Evolutionary conservation across 164 flowering plant genomes (phyloP).

Genomic region (Vitis rupestris): DNA sequence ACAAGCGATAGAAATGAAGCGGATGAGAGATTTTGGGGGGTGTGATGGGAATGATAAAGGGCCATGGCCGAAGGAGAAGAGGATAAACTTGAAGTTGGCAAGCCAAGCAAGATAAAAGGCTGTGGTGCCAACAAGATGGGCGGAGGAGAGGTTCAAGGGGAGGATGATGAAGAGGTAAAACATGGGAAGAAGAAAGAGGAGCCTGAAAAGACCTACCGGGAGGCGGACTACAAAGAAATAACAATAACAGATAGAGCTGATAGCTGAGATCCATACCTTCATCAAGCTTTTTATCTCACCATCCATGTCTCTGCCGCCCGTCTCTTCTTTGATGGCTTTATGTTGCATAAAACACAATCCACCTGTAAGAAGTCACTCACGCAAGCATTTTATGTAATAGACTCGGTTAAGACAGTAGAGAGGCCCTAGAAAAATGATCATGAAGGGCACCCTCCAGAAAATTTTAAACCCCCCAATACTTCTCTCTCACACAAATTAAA

Average conservation of each 20-base stretch:
- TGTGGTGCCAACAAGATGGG: conserved; percentile 27
- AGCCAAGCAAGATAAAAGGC: conserved; percentile 44
- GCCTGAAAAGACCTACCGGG: conserved; percentile 26
- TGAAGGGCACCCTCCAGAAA: too few species aligned
- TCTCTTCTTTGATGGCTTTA: neutral
- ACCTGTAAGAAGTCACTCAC: too few species aligned
- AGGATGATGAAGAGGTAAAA: conserved; percentile 34
- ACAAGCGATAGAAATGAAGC: conserved; percentile 32
- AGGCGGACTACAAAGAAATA: conserved; percentile 20
- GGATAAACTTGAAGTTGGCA: conserved; percentile 44
- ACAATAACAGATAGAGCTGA: conserved; percentile 22
- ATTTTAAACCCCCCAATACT: too few species aligned
- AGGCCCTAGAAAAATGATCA: too few species aligned
- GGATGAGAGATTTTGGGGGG: conserved; percentile 17
- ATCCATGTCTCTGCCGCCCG: conserved; percentile 3
- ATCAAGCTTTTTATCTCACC: conserved; percentile 29
- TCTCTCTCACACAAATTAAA: too few species aligned
- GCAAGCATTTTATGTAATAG: too few species aligned
- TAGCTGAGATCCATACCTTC: conserved; percentile 30
- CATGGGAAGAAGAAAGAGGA: conserved; percentile 37
- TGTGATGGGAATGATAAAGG: conserved; percentile 25
- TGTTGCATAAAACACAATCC: too few species aligned
- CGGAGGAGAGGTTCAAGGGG: conserved; percentile 27
- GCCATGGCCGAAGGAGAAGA: conserved; percentile 36
- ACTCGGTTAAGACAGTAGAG: too few species aligned